These are phyloP conservation scores for Oxyria digyna DNA, from an alignment of 148 eudicot species.

Conservation along the genomic window DNA sequence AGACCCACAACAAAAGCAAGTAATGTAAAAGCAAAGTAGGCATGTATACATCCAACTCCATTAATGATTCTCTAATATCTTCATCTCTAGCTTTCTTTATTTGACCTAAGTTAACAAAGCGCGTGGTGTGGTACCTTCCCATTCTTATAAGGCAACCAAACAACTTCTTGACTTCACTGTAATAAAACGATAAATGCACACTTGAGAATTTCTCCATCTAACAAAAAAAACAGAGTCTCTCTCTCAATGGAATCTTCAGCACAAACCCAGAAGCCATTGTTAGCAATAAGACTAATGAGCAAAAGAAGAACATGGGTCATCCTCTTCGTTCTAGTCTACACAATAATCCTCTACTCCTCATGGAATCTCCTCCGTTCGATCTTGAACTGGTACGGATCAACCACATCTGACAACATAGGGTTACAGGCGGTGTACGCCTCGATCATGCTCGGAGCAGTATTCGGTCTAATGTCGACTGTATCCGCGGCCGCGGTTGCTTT, in stretches of 20 bases:
- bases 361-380: slow-evolving; percentile 38
- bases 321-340: slow-evolving; percentile 24
- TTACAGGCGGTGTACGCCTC: slow-evolving; percentile 54
- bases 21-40: too few species aligned
- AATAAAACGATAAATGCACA: too few species aligned
- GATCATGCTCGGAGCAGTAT: slow-evolving; percentile 39
- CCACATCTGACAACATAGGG: slow-evolving; percentile 13
- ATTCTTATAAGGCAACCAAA: too few species aligned
- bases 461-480: slow-evolving; percentile 59
- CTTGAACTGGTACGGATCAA: slow-evolving; percentile 25
- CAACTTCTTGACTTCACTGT: too few species aligned
- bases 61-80: too few species aligned
- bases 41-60: too few species aligned
- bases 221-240: too few species aligned
- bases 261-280: slow-evolving; percentile 7
- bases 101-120: too few species aligned
- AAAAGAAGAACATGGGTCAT: slow-evolving; percentile 40
- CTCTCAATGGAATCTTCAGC: not conserved
- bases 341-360: slow-evolving; percentile 27
- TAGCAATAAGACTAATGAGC: slow-evolving; percentile 23
- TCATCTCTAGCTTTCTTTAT: too few species aligned
- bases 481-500: slow-evolving; percentile 61
- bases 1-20: too few species aligned
- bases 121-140: too few species aligned
- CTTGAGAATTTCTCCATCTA: too few species aligned